Conservation (phyloP, 2,329 filamentous ascomycete species). For the Colletotrichum tabaci region DNA sequence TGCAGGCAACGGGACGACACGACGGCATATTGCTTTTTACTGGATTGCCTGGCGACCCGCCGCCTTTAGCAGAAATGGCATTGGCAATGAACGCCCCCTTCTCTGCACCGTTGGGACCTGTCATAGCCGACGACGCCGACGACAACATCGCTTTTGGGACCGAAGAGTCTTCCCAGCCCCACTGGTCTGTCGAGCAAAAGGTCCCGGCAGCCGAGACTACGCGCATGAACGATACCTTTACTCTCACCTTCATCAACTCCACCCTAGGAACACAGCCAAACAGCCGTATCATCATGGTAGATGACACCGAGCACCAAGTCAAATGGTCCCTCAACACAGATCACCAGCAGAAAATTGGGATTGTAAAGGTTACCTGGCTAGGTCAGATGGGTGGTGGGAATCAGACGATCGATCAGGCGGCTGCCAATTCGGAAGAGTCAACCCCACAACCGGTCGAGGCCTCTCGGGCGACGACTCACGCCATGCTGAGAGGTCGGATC, state of each 20-base stretch:
- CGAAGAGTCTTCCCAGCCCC: too few species aligned
- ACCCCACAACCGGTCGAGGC: too few species aligned
- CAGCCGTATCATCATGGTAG: neutral
- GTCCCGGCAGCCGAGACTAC: neutral
- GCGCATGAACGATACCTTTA: neutral
- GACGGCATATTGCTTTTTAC: too few species aligned
- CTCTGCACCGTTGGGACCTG: neutral
- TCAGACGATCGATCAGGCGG: neutral
- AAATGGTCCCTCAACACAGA: too few species aligned
- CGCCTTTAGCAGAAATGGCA: neutral
- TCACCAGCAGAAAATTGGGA: too few species aligned
- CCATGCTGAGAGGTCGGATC: too few species aligned
- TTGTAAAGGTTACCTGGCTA: neutral
- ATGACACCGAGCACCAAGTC: too few species aligned
- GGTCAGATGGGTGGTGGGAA: neutral
- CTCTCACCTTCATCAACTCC: neutral
- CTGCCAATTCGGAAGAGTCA: neutral
- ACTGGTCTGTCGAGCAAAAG: neutral
- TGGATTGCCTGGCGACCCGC: neutral
- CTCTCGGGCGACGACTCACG: too few species aligned
- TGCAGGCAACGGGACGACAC: neutral
- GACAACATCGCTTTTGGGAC: neutral
- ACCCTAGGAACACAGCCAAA: neutral
- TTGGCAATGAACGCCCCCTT: neutral
- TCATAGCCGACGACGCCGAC: neutral